These are phyloP conservation scores for Fusarium equiseti DNA, from an alignment of 2,329 filamentous ascomycete genomes.

Conservation along the genomic window DNA sequence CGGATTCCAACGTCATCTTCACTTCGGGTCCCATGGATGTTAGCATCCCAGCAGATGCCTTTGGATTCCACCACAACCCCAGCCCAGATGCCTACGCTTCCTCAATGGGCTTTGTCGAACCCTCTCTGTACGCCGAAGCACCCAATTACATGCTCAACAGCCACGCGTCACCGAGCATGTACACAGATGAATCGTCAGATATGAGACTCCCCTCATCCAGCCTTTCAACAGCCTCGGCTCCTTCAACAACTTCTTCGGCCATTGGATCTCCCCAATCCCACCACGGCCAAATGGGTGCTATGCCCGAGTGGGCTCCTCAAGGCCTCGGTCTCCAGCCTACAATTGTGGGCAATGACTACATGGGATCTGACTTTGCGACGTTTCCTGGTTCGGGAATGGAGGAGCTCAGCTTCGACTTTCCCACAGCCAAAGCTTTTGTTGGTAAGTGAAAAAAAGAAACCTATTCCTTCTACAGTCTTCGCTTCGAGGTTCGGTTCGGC, in stretches of 20 bases:
- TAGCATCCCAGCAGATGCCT: constrained; percentile 61
- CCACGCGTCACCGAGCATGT: constrained; percentile 62
- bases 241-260: constrained; percentile 74
- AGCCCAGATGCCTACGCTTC: constrained; percentile 52
- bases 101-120: constrained; percentile 59
- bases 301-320: constrained; percentile 68
- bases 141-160: constrained; percentile 59
- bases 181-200: constrained; percentile 62
- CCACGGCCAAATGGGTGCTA: constrained; percentile 67
- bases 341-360: constrained; percentile 71
- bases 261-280: constrained; percentile 76
- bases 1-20: constrained; percentile 56
- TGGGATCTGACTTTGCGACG: constrained; percentile 67
- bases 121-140: constrained; percentile 61
- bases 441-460: constrained; percentile 60
- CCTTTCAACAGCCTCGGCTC: constrained; percentile 71
- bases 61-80: constrained; percentile 52
- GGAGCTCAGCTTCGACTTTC: constrained; percentile 64
- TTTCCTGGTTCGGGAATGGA: constrained; percentile 64
- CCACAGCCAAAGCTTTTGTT: constrained; percentile 65
- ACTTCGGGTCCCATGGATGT: constrained; percentile 61
- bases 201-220: constrained; percentile 66
- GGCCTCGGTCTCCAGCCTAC: constrained; percentile 71
- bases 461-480: constrained; percentile 28
- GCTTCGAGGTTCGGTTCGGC: constrained; percentile 35